These are phyloP conservation scores for Vanderwaltozyma polyspora DNA, from an alignment of 805 yeast species.

Conservation along the genomic window DNA sequence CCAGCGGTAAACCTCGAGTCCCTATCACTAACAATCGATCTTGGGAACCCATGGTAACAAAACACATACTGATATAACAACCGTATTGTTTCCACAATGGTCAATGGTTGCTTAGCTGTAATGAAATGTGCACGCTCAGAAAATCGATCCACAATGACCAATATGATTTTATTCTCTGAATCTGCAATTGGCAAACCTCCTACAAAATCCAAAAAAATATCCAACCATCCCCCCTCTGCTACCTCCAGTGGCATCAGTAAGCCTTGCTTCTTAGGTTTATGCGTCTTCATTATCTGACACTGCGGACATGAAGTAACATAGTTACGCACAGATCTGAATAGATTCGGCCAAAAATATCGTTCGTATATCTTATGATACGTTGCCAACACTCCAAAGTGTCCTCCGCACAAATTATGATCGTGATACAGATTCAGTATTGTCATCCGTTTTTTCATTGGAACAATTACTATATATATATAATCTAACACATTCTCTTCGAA, in stretches of 20 bases:
- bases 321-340: background rate
- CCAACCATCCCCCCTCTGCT: constrained; percentile 11
- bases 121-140: constrained; percentile 10
- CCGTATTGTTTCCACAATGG: constrained; percentile 8
- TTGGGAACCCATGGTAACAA: constrained; percentile 10
- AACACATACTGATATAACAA: constrained; percentile 5
- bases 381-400: constrained; percentile 6
- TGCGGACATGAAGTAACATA: constrained; percentile 4
- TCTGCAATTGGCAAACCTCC: constrained; percentile 8
- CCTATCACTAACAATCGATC: constrained; percentile 3
- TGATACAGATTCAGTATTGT: constrained; percentile 1
- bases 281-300: constrained; percentile 4
- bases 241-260: constrained; percentile 4
- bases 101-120: constrained; percentile 4
- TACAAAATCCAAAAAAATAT: constrained; percentile 11
- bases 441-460: background rate
- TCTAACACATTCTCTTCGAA: background rate
- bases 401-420: constrained; percentile 4
- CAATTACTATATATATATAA: background rate
- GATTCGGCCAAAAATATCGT: constrained; percentile 4
- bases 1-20: background rate
- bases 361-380: constrained; percentile 4
- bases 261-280: constrained; percentile 5
- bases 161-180: constrained; percentile 3
- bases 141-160: constrained; percentile 11